Conservation (phyloP, 1,284 basidiomycete genomes). For the Sanghuangporus weigelae region DNA sequence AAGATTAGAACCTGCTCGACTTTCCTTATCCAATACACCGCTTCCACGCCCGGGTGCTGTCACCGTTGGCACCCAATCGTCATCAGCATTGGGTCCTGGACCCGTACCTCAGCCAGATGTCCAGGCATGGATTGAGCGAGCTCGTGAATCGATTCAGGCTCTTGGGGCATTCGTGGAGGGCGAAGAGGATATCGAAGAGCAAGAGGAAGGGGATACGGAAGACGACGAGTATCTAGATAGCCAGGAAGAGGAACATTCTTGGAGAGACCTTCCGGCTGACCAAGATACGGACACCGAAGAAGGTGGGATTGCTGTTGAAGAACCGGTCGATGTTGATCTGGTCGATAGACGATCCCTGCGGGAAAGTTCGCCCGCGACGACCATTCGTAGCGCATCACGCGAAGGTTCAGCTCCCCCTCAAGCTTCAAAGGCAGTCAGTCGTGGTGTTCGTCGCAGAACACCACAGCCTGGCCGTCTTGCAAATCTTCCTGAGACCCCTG, state of each 20-base stretch:
- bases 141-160: constrained; percentile 57
- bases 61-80: background rate
- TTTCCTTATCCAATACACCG: constrained; percentile 13
- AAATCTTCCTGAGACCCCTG: constrained; percentile 48
- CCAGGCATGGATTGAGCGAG: constrained; percentile 68
- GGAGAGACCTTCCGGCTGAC: background rate
- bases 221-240: constrained; percentile 2
- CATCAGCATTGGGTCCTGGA: background rate
- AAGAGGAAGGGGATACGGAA: constrained; percentile 17
- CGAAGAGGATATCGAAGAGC: constrained; percentile 13
- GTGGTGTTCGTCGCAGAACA: constrained; percentile 2
- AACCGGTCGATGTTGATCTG: background rate
- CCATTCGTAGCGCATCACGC: constrained; percentile 3
- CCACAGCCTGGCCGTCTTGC: constrained; percentile 30
- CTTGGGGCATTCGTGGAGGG: constrained; percentile 39
- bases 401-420: constrained; percentile 9
- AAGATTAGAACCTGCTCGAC: constrained; percentile 15
- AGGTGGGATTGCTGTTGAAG: background rate
- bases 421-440: background rate
- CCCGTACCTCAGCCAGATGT: constrained; percentile 34
- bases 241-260: background rate
- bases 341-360: background rate
- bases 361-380: constrained; percentile 11
- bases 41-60: constrained; percentile 5
- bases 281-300: constrained; percentile 2